Evolutionary conservation across 2,329 filamentous ascomycete species (phyloP), one percentile per base, ranked within the genome.

Genomic region (Davidsoniella eucalypti): DNA sequence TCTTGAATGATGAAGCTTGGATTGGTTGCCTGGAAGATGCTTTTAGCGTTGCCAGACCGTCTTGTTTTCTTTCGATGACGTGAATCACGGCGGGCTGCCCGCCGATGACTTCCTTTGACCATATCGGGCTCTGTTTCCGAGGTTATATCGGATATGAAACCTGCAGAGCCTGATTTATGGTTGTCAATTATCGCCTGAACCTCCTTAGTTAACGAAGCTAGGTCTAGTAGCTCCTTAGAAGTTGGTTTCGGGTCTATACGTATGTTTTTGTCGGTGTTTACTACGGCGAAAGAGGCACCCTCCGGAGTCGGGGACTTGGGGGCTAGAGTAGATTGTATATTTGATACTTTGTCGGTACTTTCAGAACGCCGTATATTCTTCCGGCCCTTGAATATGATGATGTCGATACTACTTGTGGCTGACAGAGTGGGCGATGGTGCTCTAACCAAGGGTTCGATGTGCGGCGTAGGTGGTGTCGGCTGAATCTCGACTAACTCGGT

Each of bases 321-420:
- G 21, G 21, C 6, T 37, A 16, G 25, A 10, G 47, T 12, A 49
- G 3, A 3, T 12, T 17, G 18, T 43, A 43, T n/a, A 16, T 21
- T 36, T 25, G 44, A 39, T 25, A 10, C 18, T 16, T 14, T 12
- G 29, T 18, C n/a, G 37, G 8, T n/a, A 17, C 23, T 36, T 18
- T 3, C 16, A n/a, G 14, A 4, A 41, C 7, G 44, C 21, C 16
- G 17, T 17, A 21, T 5, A 8, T 37, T 46, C 56, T 65, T 64
- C 49, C 78, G 69, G 38, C 78, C 78, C 52, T 68, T 72, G 59
- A 84, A 86, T 0, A 85, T 58, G 44, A 87, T 78, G 4, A 86
- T 67, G 55, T 94, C 85, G 44, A 84, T 63, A 9, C 52, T 10
- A 49, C 44, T 46, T 12, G 39, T 10, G 10, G 21, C 45, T 21